Evolutionary conservation across 495 filamentous ascomycete species (phyloP).

Genomic region (Tuber borchii): DNA sequence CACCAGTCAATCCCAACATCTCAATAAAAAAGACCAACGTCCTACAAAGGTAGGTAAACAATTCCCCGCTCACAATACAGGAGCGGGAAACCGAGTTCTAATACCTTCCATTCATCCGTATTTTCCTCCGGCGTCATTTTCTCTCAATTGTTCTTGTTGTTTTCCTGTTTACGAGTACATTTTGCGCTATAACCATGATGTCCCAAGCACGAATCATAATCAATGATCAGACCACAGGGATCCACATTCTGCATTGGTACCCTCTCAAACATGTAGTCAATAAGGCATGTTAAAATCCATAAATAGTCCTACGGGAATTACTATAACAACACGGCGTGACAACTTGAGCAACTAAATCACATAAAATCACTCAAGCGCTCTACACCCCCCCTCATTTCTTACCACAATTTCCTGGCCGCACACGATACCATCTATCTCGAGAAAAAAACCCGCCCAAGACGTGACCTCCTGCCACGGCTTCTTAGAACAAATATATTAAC

Average conservation of each 20-base stretch:
- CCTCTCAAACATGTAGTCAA: background rate
- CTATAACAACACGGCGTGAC: too few species aligned
- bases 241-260: background rate
- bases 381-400: background rate
- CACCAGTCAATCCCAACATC: constrained; percentile 5
- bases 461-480: background rate
- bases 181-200: too few species aligned
- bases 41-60: background rate
- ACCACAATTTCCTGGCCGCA: background rate
- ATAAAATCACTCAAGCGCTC: background rate
- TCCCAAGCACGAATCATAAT: background rate
- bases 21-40: constrained; percentile 2
- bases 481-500: background rate
- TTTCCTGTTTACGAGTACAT: too few species aligned
- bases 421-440: background rate
- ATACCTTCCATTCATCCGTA: too few species aligned
- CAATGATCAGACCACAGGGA: background rate
- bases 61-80: background rate
- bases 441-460: background rate
- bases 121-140: too few species aligned
- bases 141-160: too few species aligned
- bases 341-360: background rate
- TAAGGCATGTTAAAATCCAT: background rate
- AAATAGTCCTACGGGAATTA: background rate
- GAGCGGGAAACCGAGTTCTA: constrained; percentile 2